Percentiles rank a stretch among this genome's conserved stretches.
These are phyloP conservation scores for Hypericum androsaemum DNA, from an alignment of 345 rosid genomes.

Conservation along the genomic window DNA sequence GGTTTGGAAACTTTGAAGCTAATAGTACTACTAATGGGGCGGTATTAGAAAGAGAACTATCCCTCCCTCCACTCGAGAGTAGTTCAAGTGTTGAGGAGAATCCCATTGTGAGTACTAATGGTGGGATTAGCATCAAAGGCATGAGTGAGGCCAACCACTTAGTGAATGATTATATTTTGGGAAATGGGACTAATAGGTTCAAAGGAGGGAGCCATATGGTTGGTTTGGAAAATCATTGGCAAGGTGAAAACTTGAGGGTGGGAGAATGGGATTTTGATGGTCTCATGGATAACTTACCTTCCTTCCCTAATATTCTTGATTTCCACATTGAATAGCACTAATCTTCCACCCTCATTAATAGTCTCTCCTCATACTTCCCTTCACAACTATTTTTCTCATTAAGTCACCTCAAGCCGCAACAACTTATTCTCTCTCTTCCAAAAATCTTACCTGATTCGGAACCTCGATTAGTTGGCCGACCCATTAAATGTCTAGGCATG, in stretches of 20 bases:
- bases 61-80: constrained; percentile 42
- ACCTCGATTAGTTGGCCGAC: too few relatives aligned
- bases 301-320: constrained; percentile 79
- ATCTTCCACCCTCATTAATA: too few relatives aligned
- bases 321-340: constrained; percentile 44
- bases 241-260: constrained; percentile 55
- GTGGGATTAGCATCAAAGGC: constrained; percentile 31
- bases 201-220: constrained; percentile 39
- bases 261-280: constrained; percentile 94
- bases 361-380: too few relatives aligned
- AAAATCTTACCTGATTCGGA: too few relatives aligned
- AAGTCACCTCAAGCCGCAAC: too few relatives aligned
- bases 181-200: constrained; percentile 26
- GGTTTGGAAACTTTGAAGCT: constrained; percentile 31
- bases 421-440: too few relatives aligned
- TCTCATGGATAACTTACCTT: constrained; percentile 54
- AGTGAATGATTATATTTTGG: constrained; percentile 40
- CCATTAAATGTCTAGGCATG: too few relatives aligned
- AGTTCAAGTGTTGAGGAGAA: constrained; percentile 18
- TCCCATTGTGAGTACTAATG: constrained; percentile 15
- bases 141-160: constrained; percentile 23
- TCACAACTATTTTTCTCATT: too few relatives aligned
- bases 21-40: constrained; percentile 17
- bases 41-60: constrained; percentile 32
- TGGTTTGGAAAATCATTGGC: constrained; percentile 51